phyloP scores from a whole-genome alignment of 495 filamentous ascomycete genomes.

The Lasiosphaeris hirsuta region DNA sequence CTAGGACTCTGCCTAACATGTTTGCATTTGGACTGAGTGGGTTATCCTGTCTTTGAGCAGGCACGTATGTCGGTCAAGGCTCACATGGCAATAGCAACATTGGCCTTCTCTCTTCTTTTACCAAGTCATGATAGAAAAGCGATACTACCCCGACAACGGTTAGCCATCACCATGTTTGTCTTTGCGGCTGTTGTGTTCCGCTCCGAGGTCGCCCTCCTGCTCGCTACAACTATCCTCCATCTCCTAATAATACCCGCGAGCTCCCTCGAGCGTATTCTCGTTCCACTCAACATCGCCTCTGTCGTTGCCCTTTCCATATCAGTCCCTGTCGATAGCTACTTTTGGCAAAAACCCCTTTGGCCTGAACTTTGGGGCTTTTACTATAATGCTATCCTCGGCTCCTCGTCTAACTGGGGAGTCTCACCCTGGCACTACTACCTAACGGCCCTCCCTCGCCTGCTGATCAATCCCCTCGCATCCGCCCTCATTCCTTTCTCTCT shows the following conservation, averaged over 20 bases:
- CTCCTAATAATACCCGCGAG: conserved; percentile 56
- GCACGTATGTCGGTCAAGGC: neutral
- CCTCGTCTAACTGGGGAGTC: conserved; percentile 80
- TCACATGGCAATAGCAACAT: conserved; percentile 49
- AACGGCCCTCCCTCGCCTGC: conserved; percentile 72
- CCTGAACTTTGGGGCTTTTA: conserved; percentile 86
- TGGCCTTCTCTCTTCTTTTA: conserved; percentile 69
- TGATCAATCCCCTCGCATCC: conserved; percentile 71
- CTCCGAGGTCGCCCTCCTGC: conserved; percentile 81
- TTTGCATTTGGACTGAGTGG: conserved; percentile 84
- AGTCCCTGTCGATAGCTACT: conserved; percentile 78
- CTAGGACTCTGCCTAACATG: conserved; percentile 90
- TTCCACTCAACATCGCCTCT: conserved; percentile 65
- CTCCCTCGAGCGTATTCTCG: conserved; percentile 57
- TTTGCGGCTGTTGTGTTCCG: conserved; percentile 84
- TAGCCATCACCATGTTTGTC: conserved; percentile 71
- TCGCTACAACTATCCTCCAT: conserved; percentile 54
- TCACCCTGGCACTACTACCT: conserved; percentile 84
- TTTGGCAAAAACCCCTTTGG: conserved; percentile 90
- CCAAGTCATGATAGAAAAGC: conserved; percentile 40
- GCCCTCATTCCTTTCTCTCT: conserved; percentile 64
- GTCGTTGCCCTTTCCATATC: conserved; percentile 60
- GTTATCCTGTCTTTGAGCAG: conserved; percentile 14
- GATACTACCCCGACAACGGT: conserved; percentile 38
- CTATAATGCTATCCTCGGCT: conserved; percentile 81